Evolutionary conservation across 768 basidiomycete species (phyloP).

Genomic region (Mycena maculata): DNA sequence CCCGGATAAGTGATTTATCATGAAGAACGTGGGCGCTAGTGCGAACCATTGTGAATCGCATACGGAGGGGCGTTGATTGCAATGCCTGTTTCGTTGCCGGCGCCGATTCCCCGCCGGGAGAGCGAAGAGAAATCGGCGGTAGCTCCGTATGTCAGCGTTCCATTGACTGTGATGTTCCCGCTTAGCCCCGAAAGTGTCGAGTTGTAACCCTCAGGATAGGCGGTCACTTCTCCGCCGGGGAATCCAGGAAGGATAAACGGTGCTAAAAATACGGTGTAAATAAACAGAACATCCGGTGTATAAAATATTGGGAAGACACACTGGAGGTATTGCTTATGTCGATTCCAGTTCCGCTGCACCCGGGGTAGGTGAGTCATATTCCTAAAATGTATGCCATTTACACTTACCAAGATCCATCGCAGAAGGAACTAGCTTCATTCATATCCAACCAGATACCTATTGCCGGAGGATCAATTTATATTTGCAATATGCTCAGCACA

Average conservation of each 20-base stretch:
- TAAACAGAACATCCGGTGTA: neutral
- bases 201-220: slow-evolving; percentile 83
- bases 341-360: slow-evolving; percentile 64
- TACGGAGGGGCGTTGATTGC: slow-evolving; percentile 73
- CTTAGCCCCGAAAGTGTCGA: slow-evolving; percentile 70
- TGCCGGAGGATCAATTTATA: neutral
- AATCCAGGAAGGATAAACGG: slow-evolving; percentile 70
- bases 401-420: slow-evolving; percentile 66
- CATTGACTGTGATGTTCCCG: slow-evolving; percentile 81
- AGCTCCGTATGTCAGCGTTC: slow-evolving; percentile 62
- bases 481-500: too few relatives aligned
- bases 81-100: slow-evolving; percentile 57
- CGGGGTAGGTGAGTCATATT: slow-evolving; percentile 15
- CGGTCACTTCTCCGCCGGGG: slow-evolving; percentile 62
- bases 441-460: slow-evolving; percentile 75
- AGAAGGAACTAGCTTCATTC: slow-evolving; percentile 77
- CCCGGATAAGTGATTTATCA: neutral
- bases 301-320: neutral
- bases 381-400: neutral
- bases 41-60: slow-evolving; percentile 75
- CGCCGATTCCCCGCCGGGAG: slow-evolving; percentile 60
- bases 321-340: slow-evolving; percentile 62
- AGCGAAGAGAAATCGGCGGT: slow-evolving; percentile 37
- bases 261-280: neutral
- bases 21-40: too few relatives aligned